A percentile compares a stretch with the other conserved stretches of the same genome.
These are phyloP conservation scores for Diaporthe sp. DNA, from an alignment of 2,329 filamentous ascomycete species.

Conservation along the genomic window DNA sequence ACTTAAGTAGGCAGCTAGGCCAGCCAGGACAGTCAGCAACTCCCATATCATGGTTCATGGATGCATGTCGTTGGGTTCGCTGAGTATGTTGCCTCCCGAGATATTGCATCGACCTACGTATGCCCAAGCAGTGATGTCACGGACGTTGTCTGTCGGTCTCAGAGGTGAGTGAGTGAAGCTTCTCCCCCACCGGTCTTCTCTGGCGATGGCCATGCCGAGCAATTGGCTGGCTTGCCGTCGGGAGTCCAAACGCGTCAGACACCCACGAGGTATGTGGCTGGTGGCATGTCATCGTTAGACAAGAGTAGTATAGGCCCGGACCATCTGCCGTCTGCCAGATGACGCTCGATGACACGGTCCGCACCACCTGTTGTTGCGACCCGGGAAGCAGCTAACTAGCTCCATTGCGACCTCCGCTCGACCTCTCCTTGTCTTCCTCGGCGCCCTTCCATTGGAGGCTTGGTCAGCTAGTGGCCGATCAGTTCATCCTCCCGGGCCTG, in stretches of 20 bases:
- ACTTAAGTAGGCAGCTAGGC: background rate
- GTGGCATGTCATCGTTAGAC: background rate
- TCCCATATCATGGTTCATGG: no score
- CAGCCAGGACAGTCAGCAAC: background rate
- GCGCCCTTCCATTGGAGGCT: background rate
- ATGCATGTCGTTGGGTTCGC: no score
- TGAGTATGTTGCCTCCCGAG: background rate
- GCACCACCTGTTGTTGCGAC: background rate
- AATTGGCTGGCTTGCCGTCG: background rate
- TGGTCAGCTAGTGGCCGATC: background rate
- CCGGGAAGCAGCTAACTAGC: background rate
- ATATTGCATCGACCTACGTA: background rate
- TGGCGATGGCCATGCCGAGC: background rate
- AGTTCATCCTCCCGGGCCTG: background rate
- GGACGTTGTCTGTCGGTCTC: background rate
- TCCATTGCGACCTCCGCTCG: constrained; percentile 17
- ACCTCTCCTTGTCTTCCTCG: background rate
- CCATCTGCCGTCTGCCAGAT: constrained; percentile 26
- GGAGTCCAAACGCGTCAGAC: background rate
- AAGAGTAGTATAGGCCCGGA: background rate
- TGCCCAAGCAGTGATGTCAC: constrained; percentile 10
- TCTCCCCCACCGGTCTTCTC: background rate
- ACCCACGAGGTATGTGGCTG: background rate
- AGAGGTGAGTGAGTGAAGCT: background rate
- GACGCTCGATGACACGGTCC: constrained; percentile 27